Evolutionary conservation across 345 rosid genomes (phyloP), one percentile per base, ranked within the genome.

Genomic region (Combretum micranthum): DNA sequence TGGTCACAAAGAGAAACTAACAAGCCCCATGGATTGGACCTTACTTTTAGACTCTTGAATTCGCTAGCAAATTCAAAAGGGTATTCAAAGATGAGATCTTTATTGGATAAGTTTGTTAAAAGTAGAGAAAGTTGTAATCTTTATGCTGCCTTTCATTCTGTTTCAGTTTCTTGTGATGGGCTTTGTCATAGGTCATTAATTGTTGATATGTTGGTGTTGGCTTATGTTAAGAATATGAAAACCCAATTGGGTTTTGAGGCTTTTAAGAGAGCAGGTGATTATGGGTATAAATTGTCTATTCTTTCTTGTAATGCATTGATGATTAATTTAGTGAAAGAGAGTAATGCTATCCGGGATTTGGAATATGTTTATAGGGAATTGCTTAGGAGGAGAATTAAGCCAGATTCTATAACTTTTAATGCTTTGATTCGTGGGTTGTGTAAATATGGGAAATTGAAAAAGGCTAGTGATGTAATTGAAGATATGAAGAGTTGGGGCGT

Each of bases 281-380:
- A 88, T 50, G 87, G 83, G 52, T 78, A 66, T 67, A 86, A 74
- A 76, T 56, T 84, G 53, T 88, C 98, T 2, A 63, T 72, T 61
- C 43, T 69, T 14, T 78, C 98, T 2, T 88, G 95, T 68, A 91
- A 91, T 71, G 77, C 83, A n/a, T 66, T 91, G 81, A 65, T 85
- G 83, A 71, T 61, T 75, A 83, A 70, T 60, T 69, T 88, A 75
- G 76, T 82, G 64, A 77, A 80, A 56, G 82, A 64, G 61, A 52
- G 65, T 4, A 32, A 32, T 60, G 64, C 72, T 45, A 64, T 56
- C 60, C 73, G 57, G 17, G 78, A 76, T 67, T 63, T 80, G 77
- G 98, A 83, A 23, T 73, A 62, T 69, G 83, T 83, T 46, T 76
- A 76, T 20, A 82, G 61, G 64, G 92, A 82, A 78, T 83, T 85